Evolutionary conservation across 225 moss, liverwort and hornwort species (phyloP).

Genomic region (Neckera pumila): DNA sequence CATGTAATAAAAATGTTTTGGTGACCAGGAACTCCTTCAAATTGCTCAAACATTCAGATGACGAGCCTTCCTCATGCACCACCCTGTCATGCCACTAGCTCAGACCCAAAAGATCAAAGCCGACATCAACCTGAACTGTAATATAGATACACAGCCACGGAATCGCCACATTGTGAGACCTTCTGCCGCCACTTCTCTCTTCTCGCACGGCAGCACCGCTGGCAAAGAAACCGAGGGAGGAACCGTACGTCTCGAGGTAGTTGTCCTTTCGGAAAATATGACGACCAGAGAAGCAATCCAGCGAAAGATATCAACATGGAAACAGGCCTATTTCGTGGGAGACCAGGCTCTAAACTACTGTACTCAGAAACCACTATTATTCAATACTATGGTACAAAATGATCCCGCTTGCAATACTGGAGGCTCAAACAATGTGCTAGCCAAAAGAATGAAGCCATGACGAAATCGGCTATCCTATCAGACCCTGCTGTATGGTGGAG

Average conservation of each 20-base stretch:
- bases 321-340: not conserved
- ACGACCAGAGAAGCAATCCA: not conserved
- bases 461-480: conserved; percentile 20
- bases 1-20: not conserved
- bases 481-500: not conserved
- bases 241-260: not conserved
- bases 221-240: not conserved
- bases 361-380: conserved; percentile 21
- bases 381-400: conserved; percentile 52
- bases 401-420: conserved; percentile 26
- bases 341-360: not conserved
- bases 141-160: conserved; percentile 28
- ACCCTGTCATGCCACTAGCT: not conserved
- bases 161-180: not conserved
- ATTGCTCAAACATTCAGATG: not conserved
- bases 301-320: conserved; percentile 4
- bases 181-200: not conserved
- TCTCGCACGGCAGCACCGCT: not conserved
- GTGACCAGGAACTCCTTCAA: not conserved
- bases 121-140: not conserved
- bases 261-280: not conserved
- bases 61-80: not conserved
- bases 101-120: not conserved
- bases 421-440: conserved; percentile 44
- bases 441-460: conserved; percentile 40